phyloP scores from a whole-genome alignment of 345 rosid genomes.

The Lepidium didymum region DNA sequence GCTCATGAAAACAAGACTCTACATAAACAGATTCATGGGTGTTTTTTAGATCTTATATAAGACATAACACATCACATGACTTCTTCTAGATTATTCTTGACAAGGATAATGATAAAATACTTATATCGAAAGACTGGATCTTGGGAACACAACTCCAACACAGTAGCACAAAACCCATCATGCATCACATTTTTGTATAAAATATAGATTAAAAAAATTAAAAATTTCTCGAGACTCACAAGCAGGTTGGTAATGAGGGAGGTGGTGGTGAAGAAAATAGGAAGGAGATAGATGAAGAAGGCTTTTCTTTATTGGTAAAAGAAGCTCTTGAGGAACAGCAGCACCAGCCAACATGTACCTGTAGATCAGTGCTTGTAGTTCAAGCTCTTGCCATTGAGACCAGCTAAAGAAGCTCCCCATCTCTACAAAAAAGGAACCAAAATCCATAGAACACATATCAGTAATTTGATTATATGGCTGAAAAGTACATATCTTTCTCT shows the following conservation, averaged over 20 bases:
- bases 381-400: conserved; percentile 91
- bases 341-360: conserved; percentile 90
- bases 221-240: conserved; percentile 39
- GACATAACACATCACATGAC: conserved; percentile 1
- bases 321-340: conserved; percentile 81
- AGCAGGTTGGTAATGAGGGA: conserved; percentile 58
- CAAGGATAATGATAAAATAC: not conserved
- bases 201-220: not conserved
- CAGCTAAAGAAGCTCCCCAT: conserved; percentile 76
- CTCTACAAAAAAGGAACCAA: conserved; percentile 31
- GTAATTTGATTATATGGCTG: not conserved
- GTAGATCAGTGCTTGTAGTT: conserved; percentile 90
- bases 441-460: not conserved
- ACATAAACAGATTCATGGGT: not conserved
- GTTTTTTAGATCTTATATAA: not conserved
- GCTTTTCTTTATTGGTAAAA: conserved; percentile 79
- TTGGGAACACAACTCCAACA: conserved; percentile 24
- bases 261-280: conserved; percentile 54
- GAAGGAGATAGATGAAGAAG: conserved; percentile 56
- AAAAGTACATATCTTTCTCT: no score
- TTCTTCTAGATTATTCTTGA: not conserved
- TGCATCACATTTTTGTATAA: not conserved
- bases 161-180: conserved; percentile 16
- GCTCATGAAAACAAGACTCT: not conserved
- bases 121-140: conserved; percentile 3